Conservation (phyloP, 169 alveolate species). For the Plasmodium malariae region DNA sequence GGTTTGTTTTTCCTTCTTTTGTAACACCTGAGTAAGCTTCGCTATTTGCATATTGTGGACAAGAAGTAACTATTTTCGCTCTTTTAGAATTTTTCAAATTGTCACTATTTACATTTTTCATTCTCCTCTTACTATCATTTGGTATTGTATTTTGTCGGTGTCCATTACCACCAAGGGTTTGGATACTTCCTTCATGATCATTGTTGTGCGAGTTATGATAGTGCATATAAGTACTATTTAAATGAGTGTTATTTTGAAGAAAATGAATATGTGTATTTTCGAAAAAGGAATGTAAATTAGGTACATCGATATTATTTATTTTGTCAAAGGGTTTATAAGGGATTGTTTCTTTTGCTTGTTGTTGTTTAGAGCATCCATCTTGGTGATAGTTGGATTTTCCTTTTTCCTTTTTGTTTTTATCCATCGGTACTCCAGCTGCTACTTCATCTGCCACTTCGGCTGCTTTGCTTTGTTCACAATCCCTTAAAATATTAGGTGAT, state of each 20-base stretch:
- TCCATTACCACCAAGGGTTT: neutral
- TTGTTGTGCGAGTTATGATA: neutral
- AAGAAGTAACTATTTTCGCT: too few relatives aligned
- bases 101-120: too few relatives aligned
- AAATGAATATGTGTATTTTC: too few relatives aligned
- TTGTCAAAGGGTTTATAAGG: neutral
- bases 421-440: too few relatives aligned
- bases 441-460: neutral
- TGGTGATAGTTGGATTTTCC: neutral
- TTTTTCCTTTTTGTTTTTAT: too few relatives aligned
- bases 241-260: too few relatives aligned
- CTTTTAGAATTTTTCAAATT: too few relatives aligned
- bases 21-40: too few relatives aligned
- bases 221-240: too few relatives aligned
- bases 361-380: neutral
- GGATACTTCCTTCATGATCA: too few relatives aligned
- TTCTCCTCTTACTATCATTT: neutral
- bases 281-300: neutral
- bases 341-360: neutral
- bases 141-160: neutral
- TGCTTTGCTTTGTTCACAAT: neutral
- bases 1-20: too few relatives aligned
- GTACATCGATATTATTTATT: neutral
- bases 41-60: too few relatives aligned
- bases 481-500: conserved; percentile 7